Evolutionary conservation across 2,329 filamentous ascomycete species (phyloP).

Genomic region (Trichoderma guizhouense): DNA sequence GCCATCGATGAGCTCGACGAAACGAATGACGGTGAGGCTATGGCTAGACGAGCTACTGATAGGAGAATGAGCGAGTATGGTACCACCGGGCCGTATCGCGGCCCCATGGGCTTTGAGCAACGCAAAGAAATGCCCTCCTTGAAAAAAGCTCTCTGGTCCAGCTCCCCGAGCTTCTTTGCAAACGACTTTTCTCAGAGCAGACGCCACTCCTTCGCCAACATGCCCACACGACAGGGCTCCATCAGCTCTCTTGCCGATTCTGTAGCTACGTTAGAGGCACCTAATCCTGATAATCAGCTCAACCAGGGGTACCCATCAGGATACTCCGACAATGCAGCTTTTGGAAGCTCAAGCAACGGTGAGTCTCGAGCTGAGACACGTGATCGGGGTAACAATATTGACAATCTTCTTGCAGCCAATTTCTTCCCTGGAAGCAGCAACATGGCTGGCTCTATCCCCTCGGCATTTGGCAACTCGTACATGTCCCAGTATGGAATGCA

Average conservation of each 20-base stretch:
- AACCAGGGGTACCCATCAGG: slow-evolving; percentile 41
- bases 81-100: slow-evolving; percentile 43
- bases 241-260: slow-evolving; percentile 59
- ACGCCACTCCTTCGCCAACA: slow-evolving; percentile 74
- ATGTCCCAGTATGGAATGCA: slow-evolving; percentile 45
- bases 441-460: slow-evolving; percentile 26
- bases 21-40: slow-evolving; percentile 49
- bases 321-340: slow-evolving; percentile 39
- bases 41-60: slow-evolving; percentile 45
- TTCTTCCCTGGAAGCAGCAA: slow-evolving; percentile 27
- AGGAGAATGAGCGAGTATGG: slow-evolving; percentile 59
- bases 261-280: slow-evolving; percentile 45
- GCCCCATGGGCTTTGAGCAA: slow-evolving; percentile 53
- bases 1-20: slow-evolving; percentile 72
- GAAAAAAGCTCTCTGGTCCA: slow-evolving; percentile 69
- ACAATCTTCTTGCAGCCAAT: slow-evolving; percentile 21
- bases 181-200: slow-evolving; percentile 68
- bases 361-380: slow-evolving; percentile 27
- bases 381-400: neutral
- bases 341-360: slow-evolving; percentile 40
- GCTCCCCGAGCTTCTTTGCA: slow-evolving; percentile 63
- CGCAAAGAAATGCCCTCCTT: slow-evolving; percentile 58
- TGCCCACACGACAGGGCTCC: slow-evolving; percentile 61
- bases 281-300: slow-evolving; percentile 41
- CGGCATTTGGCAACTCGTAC: slow-evolving; percentile 39